These are phyloP conservation scores for Pyracantha coccinea DNA, from an alignment of 331 rosid species.

Conservation along the genomic window DNA sequence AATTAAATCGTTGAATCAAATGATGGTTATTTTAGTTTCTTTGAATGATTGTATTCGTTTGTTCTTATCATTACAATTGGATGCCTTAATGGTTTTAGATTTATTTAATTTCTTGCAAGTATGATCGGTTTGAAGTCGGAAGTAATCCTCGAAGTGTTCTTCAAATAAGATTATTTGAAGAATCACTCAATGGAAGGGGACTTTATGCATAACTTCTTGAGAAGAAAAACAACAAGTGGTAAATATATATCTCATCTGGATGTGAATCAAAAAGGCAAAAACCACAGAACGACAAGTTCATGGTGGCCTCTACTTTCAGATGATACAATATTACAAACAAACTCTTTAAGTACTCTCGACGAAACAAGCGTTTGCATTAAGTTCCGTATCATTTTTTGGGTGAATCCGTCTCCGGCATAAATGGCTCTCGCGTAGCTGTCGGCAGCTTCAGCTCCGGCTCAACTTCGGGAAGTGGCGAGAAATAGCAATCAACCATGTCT, in stretches of 20 bases:
- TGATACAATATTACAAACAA: neutral
- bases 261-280: neutral
- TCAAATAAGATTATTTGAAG: no score
- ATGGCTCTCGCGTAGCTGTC: constrained; percentile 70
- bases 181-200: no score
- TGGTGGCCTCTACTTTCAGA: neutral
- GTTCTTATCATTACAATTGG: no score
- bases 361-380: neutral
- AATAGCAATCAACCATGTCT: constrained; percentile 72
- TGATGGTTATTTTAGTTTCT: no score
- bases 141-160: no score
- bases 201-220: no score
- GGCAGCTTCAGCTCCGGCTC: constrained; percentile 73
- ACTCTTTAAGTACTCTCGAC: neutral
- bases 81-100: no score
- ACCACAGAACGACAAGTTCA: neutral
- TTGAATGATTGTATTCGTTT: no score
- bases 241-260: neutral
- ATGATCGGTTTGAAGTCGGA: no score
- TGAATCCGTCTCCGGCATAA: constrained; percentile 31
- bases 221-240: neutral
- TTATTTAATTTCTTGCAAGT: no score
- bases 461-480: constrained; percentile 44
- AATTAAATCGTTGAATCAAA: no score
- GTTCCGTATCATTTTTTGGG: neutral